A percentile compares a stretch with the other conserved stretches of the same genome.
Conservation (phyloP, 1,284 basidiomycete species). For the Fomitopsis betulina region DNA sequence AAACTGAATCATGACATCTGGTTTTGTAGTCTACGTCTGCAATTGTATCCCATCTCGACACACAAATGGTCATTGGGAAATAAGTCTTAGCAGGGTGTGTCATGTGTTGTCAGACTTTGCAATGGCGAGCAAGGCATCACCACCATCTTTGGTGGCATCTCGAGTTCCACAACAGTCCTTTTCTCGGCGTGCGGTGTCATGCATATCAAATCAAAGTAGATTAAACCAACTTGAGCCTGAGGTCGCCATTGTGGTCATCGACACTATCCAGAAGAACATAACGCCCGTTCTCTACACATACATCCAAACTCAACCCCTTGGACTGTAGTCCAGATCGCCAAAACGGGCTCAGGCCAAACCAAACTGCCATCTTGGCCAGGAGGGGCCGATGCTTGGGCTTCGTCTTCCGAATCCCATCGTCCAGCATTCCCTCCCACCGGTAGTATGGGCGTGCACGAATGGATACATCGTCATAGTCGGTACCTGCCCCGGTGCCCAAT, state of each 20-base stretch:
- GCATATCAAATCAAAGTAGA: too few relatives aligned
- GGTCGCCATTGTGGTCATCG: not conserved
- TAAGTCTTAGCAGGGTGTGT: too few relatives aligned
- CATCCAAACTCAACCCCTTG: conserved; percentile 55
- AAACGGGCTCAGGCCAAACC: conserved; percentile 61
- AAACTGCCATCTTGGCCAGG: conserved; percentile 54
- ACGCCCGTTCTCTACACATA: conserved; percentile 47
- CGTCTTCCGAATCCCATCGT: conserved; percentile 43
- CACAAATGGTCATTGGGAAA: too few relatives aligned
- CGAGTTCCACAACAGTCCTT: too few relatives aligned
- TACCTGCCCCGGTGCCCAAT: conserved; percentile 66
- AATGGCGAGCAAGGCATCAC: too few relatives aligned
- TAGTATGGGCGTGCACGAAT: conserved; percentile 60
- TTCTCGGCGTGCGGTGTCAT: too few relatives aligned
- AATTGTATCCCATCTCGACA: too few relatives aligned
- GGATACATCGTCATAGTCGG: conserved; percentile 60
- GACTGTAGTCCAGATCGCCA: conserved; percentile 50
- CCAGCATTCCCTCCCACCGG: conserved; percentile 70
- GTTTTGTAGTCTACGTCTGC: too few relatives aligned
- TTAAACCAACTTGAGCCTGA: not conserved
- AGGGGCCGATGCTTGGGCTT: conserved; percentile 34
- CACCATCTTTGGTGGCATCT: too few relatives aligned
- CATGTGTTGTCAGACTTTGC: too few relatives aligned
- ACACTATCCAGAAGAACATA: conserved; percentile 43
- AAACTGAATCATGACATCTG: too few relatives aligned